phyloP scores from a whole-genome alignment of 495 filamentous ascomycete species.

The Apiosordaria backusii region DNA sequence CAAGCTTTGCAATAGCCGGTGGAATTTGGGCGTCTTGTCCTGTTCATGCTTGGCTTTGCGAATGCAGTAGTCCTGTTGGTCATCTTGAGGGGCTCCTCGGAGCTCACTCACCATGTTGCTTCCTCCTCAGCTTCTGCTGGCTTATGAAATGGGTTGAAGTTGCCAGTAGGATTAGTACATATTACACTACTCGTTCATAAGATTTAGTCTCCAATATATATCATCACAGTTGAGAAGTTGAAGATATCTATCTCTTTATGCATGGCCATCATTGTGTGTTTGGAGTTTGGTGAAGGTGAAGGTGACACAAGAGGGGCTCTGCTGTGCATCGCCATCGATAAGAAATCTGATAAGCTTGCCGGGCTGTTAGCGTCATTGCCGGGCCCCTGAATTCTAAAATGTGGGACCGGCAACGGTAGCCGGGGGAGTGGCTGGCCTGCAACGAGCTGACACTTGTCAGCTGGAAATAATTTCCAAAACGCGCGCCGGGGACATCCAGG shows the following conservation, averaged over 20 bases:
- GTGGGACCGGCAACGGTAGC: background rate
- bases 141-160: conserved; percentile 15
- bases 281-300: too few relatives aligned
- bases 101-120: conserved; percentile 15
- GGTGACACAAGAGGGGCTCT: background rate
- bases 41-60: conserved; percentile 22
- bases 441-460: conserved; percentile 12
- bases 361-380: background rate
- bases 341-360: background rate
- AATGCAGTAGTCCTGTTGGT: conserved; percentile 23
- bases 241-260: background rate
- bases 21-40: conserved; percentile 43
- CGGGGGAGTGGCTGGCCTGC: background rate
- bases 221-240: background rate
- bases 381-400: conserved; percentile 4
- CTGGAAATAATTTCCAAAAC: conserved; percentile 7
- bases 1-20: conserved; percentile 42
- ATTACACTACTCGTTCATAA: background rate
- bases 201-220: background rate
- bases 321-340: background rate
- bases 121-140: conserved; percentile 12
- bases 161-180: conserved; percentile 25
- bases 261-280: background rate
- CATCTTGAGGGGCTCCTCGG: conserved; percentile 19
- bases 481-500: conserved; percentile 7